Evolutionary conservation across 768 basidiomycete species (phyloP).

Genomic region (Leucocoprinus sp.): DNA sequence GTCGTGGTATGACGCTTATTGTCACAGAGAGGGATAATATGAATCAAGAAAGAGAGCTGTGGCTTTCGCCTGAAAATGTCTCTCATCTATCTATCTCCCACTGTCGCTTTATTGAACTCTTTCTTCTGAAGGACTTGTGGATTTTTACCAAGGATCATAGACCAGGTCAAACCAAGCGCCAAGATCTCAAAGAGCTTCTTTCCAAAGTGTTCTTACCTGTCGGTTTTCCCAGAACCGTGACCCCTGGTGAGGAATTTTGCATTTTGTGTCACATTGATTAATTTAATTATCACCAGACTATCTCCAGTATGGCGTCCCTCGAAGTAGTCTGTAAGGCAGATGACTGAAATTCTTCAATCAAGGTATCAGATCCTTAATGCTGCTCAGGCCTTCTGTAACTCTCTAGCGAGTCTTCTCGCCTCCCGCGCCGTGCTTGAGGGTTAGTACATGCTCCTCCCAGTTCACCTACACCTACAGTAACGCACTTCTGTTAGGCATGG

Average conservation of each 20-base stretch:
- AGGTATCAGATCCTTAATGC: slow-evolving; percentile 65
- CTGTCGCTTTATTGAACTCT: background rate
- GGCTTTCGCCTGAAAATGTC: slow-evolving; percentile 4
- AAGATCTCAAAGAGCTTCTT: slow-evolving; percentile 4
- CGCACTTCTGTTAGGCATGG: no score
- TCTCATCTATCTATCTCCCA: background rate
- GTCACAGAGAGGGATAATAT: background rate
- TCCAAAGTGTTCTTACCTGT: slow-evolving; percentile 13
- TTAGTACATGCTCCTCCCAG: no score
- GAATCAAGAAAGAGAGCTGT: background rate
- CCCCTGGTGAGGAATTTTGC: slow-evolving; percentile 8
- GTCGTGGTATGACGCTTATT: background rate
- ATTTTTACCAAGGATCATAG: background rate
- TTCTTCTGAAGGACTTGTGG: background rate
- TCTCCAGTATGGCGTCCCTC: slow-evolving; percentile 31
- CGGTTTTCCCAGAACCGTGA: slow-evolving; percentile 13
- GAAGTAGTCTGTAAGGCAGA: background rate
- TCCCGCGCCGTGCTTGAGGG: slow-evolving; percentile 66
- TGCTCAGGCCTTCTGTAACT: slow-evolving; percentile 63
- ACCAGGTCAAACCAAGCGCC: background rate
- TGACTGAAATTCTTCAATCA: background rate
- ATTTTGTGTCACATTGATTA: background rate
- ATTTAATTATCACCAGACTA: slow-evolving; percentile 42
- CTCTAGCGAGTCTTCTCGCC: slow-evolving; percentile 52
- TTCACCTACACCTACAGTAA: no score